phyloP scores from a whole-genome alignment of 2,329 filamentous ascomycete species.

The Fusarium sambucinum region DNA sequence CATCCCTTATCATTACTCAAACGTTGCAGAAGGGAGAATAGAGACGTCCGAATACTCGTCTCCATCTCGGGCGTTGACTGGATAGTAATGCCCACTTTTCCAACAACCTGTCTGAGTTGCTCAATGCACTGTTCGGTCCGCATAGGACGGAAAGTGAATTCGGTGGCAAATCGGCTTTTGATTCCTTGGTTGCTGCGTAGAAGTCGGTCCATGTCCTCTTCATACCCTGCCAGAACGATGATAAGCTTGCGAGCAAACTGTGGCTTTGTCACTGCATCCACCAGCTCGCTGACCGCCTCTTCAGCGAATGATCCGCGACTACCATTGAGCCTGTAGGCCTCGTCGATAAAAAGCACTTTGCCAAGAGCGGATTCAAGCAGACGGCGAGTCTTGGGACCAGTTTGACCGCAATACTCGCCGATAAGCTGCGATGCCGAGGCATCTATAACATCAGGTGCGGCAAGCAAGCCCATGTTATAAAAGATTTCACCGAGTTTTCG shows the following conservation, averaged over 20 bases:
- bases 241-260: constrained; percentile 70
- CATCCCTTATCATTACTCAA: constrained; percentile 63
- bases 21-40: constrained; percentile 53
- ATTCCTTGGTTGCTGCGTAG: constrained; percentile 72
- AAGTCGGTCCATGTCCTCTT: constrained; percentile 72
- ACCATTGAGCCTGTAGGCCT: constrained; percentile 71
- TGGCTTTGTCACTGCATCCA: constrained; percentile 65
- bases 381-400: constrained; percentile 72
- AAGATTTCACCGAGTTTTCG: constrained; percentile 78
- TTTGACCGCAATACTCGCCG: constrained; percentile 76
- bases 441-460: constrained; percentile 71
- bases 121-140: constrained; percentile 58
- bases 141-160: constrained; percentile 67
- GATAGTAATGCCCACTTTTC: constrained; percentile 48
- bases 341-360: constrained; percentile 77
- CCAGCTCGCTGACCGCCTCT: constrained; percentile 65
- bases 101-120: constrained; percentile 57
- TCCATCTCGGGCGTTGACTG: constrained; percentile 45
- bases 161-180: constrained; percentile 72
- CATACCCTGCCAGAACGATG: constrained; percentile 76
- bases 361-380: constrained; percentile 72
- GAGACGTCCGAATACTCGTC: constrained; percentile 45
- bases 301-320: constrained; percentile 67
- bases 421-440: constrained; percentile 76
- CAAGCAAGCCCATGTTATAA: constrained; percentile 78